phyloP scores from a whole-genome alignment of 2,329 filamentous ascomycete genomes.

The Ophiostoma quercus region DNA sequence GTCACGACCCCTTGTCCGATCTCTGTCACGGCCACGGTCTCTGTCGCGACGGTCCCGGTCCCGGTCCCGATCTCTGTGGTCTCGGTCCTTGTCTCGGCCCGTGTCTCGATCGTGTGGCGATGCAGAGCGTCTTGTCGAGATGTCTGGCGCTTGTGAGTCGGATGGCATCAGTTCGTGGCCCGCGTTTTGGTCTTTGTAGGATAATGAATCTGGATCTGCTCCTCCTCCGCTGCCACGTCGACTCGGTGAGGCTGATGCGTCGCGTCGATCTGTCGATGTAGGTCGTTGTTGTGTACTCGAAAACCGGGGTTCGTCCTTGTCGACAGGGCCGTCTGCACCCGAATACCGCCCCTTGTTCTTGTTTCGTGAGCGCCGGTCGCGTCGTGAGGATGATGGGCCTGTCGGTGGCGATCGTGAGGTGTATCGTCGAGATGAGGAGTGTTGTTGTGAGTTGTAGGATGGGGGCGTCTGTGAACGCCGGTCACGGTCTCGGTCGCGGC shows the following conservation, averaged over 20 bases:
- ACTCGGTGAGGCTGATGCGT: background rate
- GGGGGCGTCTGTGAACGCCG: background rate
- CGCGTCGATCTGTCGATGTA: background rate
- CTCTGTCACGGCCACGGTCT: conserved; percentile 17
- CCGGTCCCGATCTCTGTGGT: background rate
- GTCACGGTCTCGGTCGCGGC: conserved; percentile 26
- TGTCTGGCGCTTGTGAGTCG: background rate
- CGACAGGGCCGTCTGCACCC: background rate
- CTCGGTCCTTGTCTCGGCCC: conserved; percentile 19
- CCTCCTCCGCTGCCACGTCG: background rate
- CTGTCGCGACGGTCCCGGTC: conserved; percentile 14
- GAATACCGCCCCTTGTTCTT: background rate
- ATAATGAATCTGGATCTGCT: background rate
- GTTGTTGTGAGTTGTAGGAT: background rate
- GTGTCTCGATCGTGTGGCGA: background rate
- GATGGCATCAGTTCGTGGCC: background rate
- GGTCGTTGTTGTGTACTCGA: background rate
- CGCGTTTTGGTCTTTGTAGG: background rate
- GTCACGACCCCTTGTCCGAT: conserved; percentile 1
- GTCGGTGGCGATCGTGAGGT: conserved; percentile 24
- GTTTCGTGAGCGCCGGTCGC: background rate
- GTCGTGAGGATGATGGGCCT: conserved; percentile 23
- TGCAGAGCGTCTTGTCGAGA: background rate
- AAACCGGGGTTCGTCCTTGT: background rate
- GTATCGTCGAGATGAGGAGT: background rate